Evolutionary conservation across 768 basidiomycete genomes (phyloP), one percentile per base, ranked within the genome.

Genomic region (Hygrophoropsis aurantiaca): DNA sequence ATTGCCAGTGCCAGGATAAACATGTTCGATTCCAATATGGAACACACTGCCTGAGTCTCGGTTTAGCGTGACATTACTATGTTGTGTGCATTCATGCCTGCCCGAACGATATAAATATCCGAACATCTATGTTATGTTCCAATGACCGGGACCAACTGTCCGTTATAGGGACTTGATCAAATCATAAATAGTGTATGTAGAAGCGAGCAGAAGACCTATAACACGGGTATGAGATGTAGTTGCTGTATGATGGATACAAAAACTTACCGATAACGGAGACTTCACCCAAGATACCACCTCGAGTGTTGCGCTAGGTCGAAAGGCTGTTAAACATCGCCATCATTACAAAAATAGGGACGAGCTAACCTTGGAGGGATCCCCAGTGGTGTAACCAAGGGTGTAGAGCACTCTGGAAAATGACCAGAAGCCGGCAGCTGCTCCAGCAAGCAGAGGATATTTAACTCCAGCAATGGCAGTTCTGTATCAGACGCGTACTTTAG

Each of bases 311-410:
- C 57, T 58, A 33, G 8, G 37, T 13, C 16, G 18, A 10, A 11
- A 19, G n/a, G 15, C 21, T 9, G 37, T 30, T 13, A 30, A 13
- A 41, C 11, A 9, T 27, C 11, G 5, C 19, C 8, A 25, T n/a
- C 5, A 27, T 21, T 8, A 24, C 35, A 33, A 20, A 34, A n/a
- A 11, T 2, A 27, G 5, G 19, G 1, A 1, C 18, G 40, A 48
- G 37, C 20, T 21, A n/a, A 74, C 75, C 64, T 69, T 72, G 37
- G 41, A 46, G 13, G 73, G 71, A 19, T 66, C 60, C 7, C 77
- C 77, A 3, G 65, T 59, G 18, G 62, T 44, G 50, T 77, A 77
- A 2, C 72, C 71, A 15, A 64, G 30, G 19, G 74, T 74, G 51
- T 76, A 78, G 19, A 71, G 16, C 4, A 77, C 43, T 21, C 77